Evolutionary conservation across 2,329 filamentous ascomycete genomes (phyloP), one percentile per base, ranked within the genome.

Genomic region (Grosmannia penicillata): DNA sequence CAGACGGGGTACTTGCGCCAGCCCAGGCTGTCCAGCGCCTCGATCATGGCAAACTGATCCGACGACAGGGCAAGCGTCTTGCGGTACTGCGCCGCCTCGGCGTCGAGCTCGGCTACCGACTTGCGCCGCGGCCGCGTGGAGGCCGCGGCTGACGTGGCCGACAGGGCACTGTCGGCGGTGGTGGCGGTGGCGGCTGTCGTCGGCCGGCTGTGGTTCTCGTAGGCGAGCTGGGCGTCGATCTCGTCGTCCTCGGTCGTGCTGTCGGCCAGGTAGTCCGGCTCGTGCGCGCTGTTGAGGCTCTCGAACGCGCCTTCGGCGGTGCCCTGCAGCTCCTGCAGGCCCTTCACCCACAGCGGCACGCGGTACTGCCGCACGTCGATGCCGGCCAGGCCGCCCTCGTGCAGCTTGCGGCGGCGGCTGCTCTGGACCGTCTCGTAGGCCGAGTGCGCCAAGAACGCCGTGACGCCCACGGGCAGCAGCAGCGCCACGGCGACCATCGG

Each of bases 21-120:
- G 5, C 68, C 65, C 3, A 78, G 53, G n/a, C 56, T 54, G 49
- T 96, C 76, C 35, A 96, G 63, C 9, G 75, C 72, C 23, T 80
- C 68, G 44, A 94, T 82, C 73, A 94, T 94, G 35, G 72, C 68
- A 53, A 94, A 93, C 58, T 96, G 89, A 34, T 76, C 72, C 5
- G 77, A 67, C 0, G 82, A 78, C 38, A 96, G 61, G 1, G 86
- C 86, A 38, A 96, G 65, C 0, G 77, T 85, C 18, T 48, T 48
- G 14, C 54, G 56, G 22, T 57, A 55, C 7, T 44, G 26, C 6
- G 24, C 27, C 30, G 17, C 19, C n/a, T 35, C 19, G 17, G 22
- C 33, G 19, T 19, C 34, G 10, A n/a, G n/a, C n/a, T n/a, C n/a
- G n/a, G n/a, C n/a, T n/a, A n/a, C n/a, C n/a, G n/a, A n/a, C n/a